Evolutionary conservation across 371 early-diverging fungal genomes (phyloP), one percentile per base, ranked within the genome.

Genomic region (Actinomortierella wolfii): DNA sequence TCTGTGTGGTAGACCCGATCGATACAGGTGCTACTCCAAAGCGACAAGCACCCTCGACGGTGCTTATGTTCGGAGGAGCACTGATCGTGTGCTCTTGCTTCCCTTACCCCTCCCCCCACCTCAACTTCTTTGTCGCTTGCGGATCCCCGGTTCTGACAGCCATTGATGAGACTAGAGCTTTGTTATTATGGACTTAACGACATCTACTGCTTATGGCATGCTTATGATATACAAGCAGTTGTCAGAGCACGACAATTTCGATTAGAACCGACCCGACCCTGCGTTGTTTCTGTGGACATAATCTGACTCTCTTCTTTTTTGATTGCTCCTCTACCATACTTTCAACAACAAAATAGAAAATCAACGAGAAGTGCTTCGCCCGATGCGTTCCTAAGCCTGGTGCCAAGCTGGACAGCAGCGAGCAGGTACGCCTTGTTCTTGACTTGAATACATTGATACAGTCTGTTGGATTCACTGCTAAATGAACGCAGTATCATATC

Each of bases 381-480:
- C 86, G 86, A 84, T 92, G 93, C 76, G 83, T 93, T n/a, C 79
- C 85, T 52, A 86, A 84, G 76, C 93, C 94, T 46, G 91, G 93
- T 34, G 34, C 89, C 55, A 81, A 82, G 49, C 80, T 94, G 51
- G 83, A 81, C 60, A 81, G 80, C 57, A 79, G 86, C 50, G 94
- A 94, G 68, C 86, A 89, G 78, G 85, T 81, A 66, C 56, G 68
- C 50, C 5, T 6, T 49, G 29, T 25, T 20, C 2, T 43, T 61
- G 4, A 26, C 4, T n/a, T 20, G 17, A 21, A 4, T 28, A 17
- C 17, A 13, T n/a, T 50, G 1, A 3, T 34, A 34, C 7, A 11
- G 34, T 4, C 11, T n/a, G 11, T 43, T n/a, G n/a, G n/a, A 14
- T n/a, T n/a, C n/a, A n/a, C n/a, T n/a, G n/a, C n/a, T n/a, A n/a